Percentiles rank a stretch among this genome's conserved stretches.
These are phyloP conservation scores for Saccharum officinarum DNA, from an alignment of 176 grass and related monocot genomes.

Conservation along the genomic window DNA sequence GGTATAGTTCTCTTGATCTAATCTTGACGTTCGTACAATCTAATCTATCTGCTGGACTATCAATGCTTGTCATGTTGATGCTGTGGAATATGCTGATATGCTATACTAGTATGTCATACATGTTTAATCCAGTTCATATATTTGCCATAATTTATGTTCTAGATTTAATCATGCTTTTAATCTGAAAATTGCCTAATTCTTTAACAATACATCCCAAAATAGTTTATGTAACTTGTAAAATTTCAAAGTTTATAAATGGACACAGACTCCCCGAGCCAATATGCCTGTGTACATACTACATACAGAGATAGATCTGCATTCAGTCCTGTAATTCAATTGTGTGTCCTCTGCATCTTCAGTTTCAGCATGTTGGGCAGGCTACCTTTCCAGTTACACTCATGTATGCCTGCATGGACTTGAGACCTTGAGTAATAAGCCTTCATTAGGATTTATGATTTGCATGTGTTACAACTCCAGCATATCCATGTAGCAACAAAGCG, in stretches of 20 bases:
- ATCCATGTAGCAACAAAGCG: neutral
- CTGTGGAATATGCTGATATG: too few species aligned
- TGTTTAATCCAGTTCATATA: too few species aligned
- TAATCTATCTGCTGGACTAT: too few species aligned
- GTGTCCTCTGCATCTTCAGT: neutral
- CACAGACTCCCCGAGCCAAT: neutral
- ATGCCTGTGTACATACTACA: neutral
- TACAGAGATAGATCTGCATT: conserved; percentile 26
- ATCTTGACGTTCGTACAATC: too few species aligned
- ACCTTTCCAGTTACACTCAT: conserved; percentile 39
- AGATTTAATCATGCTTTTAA: too few species aligned
- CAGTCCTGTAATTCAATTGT: conserved; percentile 23
- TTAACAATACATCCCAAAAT: neutral
- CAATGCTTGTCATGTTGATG: too few species aligned
- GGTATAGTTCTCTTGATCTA: too few species aligned
- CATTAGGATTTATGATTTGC: conserved; percentile 27
- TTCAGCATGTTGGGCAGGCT: conserved; percentile 27
- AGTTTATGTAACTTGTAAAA: neutral
- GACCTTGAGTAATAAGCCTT: conserved; percentile 26
- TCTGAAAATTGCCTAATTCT: too few species aligned
- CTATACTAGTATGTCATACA: too few species aligned
- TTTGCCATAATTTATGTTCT: too few species aligned
- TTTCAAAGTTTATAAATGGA: neutral
- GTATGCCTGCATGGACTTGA: conserved; percentile 28
- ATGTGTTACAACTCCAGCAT: conserved; percentile 17